Conservation (phyloP, 129 eudicot species). For the Pseudognaphalium luteoalbum region DNA sequence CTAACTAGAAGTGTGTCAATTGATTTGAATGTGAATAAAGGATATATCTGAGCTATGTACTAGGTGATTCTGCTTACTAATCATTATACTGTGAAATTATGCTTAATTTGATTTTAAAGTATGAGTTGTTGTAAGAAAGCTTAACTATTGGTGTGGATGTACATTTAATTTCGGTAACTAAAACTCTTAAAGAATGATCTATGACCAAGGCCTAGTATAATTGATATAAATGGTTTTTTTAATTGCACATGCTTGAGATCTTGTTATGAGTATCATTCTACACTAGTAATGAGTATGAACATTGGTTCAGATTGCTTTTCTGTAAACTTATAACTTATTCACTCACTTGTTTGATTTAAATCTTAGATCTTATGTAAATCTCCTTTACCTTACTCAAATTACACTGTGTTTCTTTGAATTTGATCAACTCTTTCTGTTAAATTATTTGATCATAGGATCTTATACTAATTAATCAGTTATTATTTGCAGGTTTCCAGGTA, state of each 20-base stretch:
- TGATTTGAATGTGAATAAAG: neutral
- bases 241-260: no score
- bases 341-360: no score
- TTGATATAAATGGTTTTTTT: no score
- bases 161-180: neutral
- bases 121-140: neutral
- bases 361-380: no score
- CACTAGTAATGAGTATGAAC: neutral
- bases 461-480: neutral
- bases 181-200: neutral
- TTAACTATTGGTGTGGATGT: no score
- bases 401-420: neutral
- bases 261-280: no score
- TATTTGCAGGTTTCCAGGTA: constrained; percentile 41
- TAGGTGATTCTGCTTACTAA: neutral
- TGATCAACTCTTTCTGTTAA: no score
- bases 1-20: neutral
- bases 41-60: neutral
- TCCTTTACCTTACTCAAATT: neutral
- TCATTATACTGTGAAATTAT: neutral
- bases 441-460: neutral
- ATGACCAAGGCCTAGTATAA: no score
- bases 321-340: no score
- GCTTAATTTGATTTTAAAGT: neutral
- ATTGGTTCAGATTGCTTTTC: no score